Evolutionary conservation across 2,329 filamentous ascomycete species (phyloP).

Genomic region (Ophiostoma himal-ulmi): DNA sequence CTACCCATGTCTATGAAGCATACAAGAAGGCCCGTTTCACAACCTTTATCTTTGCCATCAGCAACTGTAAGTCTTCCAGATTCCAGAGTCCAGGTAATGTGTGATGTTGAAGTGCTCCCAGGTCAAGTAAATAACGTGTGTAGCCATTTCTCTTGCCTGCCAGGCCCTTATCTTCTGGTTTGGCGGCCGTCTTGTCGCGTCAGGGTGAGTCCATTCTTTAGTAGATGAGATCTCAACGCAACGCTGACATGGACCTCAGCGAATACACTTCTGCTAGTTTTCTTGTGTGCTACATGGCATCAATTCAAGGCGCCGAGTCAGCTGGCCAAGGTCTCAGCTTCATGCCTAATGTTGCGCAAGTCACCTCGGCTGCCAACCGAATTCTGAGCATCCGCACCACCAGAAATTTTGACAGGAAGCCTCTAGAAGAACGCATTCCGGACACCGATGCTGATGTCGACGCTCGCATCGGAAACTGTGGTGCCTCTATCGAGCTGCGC

Average conservation of each 20-base stretch:
- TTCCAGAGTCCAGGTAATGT: background rate
- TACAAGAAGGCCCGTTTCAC: conserved; percentile 57
- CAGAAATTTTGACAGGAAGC: background rate
- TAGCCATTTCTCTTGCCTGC: conserved; percentile 2
- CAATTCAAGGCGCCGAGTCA: conserved; percentile 61
- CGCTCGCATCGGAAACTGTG: conserved; percentile 12
- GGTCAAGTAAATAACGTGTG: background rate
- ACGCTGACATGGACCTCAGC: conserved; percentile 38
- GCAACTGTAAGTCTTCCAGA: conserved; percentile 49
- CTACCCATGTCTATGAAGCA: conserved; percentile 33
- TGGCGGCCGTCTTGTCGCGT: background rate
- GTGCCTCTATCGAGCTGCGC: conserved; percentile 50
- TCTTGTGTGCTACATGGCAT: conserved; percentile 57
- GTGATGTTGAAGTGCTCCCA: background rate
- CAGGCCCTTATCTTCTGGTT: background rate
- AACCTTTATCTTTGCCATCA: conserved; percentile 61
- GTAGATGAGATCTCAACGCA: background rate
- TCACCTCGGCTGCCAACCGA: conserved; percentile 53
- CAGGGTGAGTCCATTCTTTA: background rate
- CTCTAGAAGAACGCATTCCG: conserved; percentile 34
- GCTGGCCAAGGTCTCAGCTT: conserved; percentile 64
- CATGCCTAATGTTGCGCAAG: conserved; percentile 58
- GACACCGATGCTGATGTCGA: conserved; percentile 38
- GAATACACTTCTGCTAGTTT: conserved; percentile 46
- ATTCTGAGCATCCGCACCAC: conserved; percentile 48